Base-by-base conservation (phyloP, 2,329 filamentous ascomycete genomes). In the Aspergillus thermomutatus region DNA sequence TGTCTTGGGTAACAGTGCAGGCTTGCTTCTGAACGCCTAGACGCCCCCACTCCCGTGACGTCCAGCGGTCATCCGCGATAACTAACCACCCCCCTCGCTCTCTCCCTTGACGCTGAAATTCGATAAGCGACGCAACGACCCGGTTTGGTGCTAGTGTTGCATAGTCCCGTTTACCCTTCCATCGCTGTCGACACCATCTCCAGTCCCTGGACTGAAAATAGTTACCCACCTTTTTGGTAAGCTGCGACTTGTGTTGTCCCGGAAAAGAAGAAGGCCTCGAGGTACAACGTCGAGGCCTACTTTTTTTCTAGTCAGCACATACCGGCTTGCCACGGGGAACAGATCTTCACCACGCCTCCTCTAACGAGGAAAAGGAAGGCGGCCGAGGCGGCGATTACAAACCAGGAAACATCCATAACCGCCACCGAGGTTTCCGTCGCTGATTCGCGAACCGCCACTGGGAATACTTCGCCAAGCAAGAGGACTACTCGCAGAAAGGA, bases 331-430 rank as follows among this genome's bases (percentile, higher is more conserved):
- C 60, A 55, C 52, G 51, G 25, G 46, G n/a, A 19, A 43, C 47
- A 48, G 37, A 50, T 53, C 41, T 72, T 72, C 80, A 82, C 74
- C 72, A 83, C 81, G 81, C 77, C 80, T 78, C 78, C 80, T 67
- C 73, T 71, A 70, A 74, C 74, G 56, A 80, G 74, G 66, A 83
- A 83, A 71, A 75, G 80, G 70, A 83, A 81, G 75, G 80, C 79
- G 72, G 73, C 73, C 71, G 79, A 81, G 73, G 76, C 68, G 68
- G 70, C 70, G 66, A 69, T 68, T 62, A 63, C 66, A 60, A 61
- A 71, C 60, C 60, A 67, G 57, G 57, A 59, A 53, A 62, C 60
- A 56, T 62, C 61, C 61, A 59, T 64, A 65, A 62, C 68, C 66
- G 66, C 69, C 67, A 68, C 68, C 60, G 57, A 65, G 55, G 60